A percentile compares a stretch with the other conserved stretches of the same genome.
Conservation (phyloP, 352 stramenopile species). For the Phytophthora foliorum region DNA sequence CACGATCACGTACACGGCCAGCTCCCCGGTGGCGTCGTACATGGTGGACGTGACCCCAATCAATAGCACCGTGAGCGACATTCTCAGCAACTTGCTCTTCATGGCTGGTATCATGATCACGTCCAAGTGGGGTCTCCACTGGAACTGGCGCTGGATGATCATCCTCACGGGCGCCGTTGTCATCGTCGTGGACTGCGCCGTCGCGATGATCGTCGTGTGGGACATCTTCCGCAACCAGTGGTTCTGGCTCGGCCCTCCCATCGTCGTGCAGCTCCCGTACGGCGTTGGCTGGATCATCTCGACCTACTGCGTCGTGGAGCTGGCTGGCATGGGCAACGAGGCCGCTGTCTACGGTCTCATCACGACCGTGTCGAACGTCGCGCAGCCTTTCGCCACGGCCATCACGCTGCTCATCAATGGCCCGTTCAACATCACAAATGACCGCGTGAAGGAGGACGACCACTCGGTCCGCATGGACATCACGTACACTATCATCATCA, state of each 20-base stretch:
- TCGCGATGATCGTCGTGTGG: slow-evolving; percentile 42
- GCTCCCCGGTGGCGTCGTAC: slow-evolving; percentile 27
- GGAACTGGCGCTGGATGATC: slow-evolving; percentile 51
- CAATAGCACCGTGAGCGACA: slow-evolving; percentile 38
- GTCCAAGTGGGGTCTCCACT: slow-evolving; percentile 45
- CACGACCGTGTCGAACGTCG: slow-evolving; percentile 37
- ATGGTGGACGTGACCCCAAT: slow-evolving; percentile 43
- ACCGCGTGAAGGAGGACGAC: slow-evolving; percentile 37
- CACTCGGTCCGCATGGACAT: slow-evolving; percentile 37
- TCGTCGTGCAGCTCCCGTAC: slow-evolving; percentile 54
- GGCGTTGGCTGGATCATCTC: slow-evolving; percentile 56
- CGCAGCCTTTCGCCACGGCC: slow-evolving; percentile 33
- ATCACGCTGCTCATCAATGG: slow-evolving; percentile 33
- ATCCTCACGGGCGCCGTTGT: slow-evolving; percentile 24
- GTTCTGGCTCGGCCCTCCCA: slow-evolving; percentile 47
- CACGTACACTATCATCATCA: slow-evolving; percentile 45
- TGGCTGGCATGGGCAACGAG: slow-evolving; percentile 35
- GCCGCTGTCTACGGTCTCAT: slow-evolving; percentile 39
- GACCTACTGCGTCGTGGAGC: slow-evolving; percentile 33
- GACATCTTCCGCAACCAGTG: slow-evolving; percentile 47
- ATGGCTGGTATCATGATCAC: slow-evolving; percentile 44
- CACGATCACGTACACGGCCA: slow-evolving; percentile 41
- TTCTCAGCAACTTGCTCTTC: slow-evolving; percentile 44
- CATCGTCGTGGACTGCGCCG: slow-evolving; percentile 31
- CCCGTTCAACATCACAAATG: slow-evolving; percentile 41